A percentile compares a stretch with the other conserved stretches of the same genome.
Conservation (phyloP, 1,284 basidiomycete species). For the Naganishia sp. region DNA sequence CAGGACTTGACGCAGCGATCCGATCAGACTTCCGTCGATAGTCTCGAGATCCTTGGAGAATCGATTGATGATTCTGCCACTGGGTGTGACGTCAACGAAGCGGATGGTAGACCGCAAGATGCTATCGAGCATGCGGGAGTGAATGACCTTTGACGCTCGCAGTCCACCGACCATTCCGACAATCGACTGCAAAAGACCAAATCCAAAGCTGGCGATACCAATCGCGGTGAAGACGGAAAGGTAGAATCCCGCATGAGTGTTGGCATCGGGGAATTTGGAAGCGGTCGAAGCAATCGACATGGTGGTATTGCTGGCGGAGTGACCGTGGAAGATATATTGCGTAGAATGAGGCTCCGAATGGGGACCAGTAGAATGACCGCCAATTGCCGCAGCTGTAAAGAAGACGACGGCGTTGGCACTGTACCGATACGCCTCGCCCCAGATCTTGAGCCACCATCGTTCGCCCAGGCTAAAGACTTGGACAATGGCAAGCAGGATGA, state of each 20-base stretch:
- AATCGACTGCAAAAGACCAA: conserved; percentile 14
- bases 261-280: conserved; percentile 50
- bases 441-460: conserved; percentile 69
- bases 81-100: conserved; percentile 52
- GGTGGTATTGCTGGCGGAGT: neutral
- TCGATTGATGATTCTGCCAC: conserved; percentile 49
- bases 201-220: conserved; percentile 28
- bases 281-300: neutral
- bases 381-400: conserved; percentile 6
- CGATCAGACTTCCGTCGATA: conserved; percentile 69
- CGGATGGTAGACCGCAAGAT: conserved; percentile 43
- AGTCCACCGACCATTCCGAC: conserved; percentile 19
- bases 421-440: conserved; percentile 49
- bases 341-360: conserved; percentile 10
- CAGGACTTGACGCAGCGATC: conserved; percentile 71
- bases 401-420: conserved; percentile 11
- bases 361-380: neutral
- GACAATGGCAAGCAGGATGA: conserved; percentile 42
- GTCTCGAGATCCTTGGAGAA: conserved; percentile 80
- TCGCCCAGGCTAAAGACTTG: conserved; percentile 58
- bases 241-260: conserved; percentile 53
- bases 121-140: conserved; percentile 44
- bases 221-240: conserved; percentile 51
- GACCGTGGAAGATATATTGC: conserved; percentile 10
- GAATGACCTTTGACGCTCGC: conserved; percentile 40